Conservation (phyloP, 345 rosid genomes). For the Hibiscus tridactylites region DNA sequence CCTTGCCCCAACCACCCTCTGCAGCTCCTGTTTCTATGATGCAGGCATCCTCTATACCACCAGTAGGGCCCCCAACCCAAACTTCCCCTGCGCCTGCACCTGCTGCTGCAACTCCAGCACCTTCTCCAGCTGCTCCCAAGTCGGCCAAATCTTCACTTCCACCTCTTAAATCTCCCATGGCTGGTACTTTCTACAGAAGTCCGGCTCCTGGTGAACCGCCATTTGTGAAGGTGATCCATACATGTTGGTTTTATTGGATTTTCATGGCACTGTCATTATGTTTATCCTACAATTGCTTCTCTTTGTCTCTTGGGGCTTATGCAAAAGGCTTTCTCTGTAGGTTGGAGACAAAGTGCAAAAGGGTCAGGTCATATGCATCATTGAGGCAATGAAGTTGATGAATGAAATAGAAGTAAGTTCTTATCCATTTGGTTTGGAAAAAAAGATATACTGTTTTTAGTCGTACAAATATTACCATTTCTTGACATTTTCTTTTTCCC, state of each 20-base stretch:
- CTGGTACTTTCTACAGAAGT: conserved; percentile 83
- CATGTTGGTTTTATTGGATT: conserved; percentile 3
- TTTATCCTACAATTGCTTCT: not conserved
- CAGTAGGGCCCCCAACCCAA: conserved; percentile 19
- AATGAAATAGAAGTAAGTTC: conserved; percentile 81
- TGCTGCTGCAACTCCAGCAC: conserved; percentile 33
- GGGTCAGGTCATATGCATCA: conserved; percentile 79
- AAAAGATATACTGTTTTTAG: not conserved
- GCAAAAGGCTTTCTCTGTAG: conserved; percentile 24
- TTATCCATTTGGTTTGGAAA: not conserved
- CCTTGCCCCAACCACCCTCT: conserved; percentile 54
- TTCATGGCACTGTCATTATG: not conserved
- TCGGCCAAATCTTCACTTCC: conserved; percentile 55
- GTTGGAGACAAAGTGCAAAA: conserved; percentile 94
- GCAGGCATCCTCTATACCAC: conserved; percentile 40
- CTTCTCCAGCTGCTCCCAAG: conserved; percentile 39
- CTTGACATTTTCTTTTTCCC: not conserved
- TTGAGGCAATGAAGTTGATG: conserved; percentile 96
- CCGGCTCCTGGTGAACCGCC: conserved; percentile 71
- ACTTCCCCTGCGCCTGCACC: conserved; percentile 25
- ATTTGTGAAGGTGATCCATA: conserved; percentile 59
- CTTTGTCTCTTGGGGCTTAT: not conserved
- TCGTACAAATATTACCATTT: not conserved
- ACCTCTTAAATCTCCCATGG: conserved; percentile 80
- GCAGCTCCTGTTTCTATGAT: conserved; percentile 47